Base-by-base conservation (phyloP, 2,329 filamentous ascomycete genomes). In the Trichoderma sp. region DNA sequence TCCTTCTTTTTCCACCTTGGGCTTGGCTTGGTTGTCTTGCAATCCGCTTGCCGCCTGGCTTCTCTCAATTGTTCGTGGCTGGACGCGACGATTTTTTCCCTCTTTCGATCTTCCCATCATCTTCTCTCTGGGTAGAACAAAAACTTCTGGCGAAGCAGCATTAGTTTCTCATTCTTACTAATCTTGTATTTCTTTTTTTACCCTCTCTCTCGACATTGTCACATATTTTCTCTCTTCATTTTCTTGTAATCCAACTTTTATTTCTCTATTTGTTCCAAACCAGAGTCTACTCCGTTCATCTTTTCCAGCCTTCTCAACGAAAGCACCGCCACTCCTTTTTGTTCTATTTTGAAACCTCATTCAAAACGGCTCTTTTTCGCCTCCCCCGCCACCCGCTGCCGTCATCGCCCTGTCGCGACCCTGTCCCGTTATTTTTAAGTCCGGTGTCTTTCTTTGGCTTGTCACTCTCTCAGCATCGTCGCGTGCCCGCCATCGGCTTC, bases 351-450 rank as follows among this genome's bases (percentile, higher is more conserved):
- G 50, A 56, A 56, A 24, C 50, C 50, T 56, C 50, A 24, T 56
- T 21, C 73, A 38, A 53, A 50, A 64, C 65, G 75, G 74, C 66
- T 45, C 41, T 63, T 68, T 74, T 76, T 41, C 45, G 31, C 60
- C 64, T 69, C 66, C 66, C 67, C 62, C 63, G 71, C 71, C 71
- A 73, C 71, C 63, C 64, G 67, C 65, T 56, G 74, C 74, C 74
- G 67, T 72, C 74, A 71, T 71, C 66, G 56, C 65, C 67, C 59
- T 62, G 74, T 65, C 71, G 71, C 64, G 72, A 75, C 72, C 71
- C 71, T 67, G 63, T 66, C 64, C 60, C 41, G 72, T 33, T 38
- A 50, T 16, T 21, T n/a, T 16, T 29, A 31, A 56, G 24, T n/a
- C 31, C 63, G 45, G 24, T 38, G 38, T 41, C 38, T 41, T 41